phyloP scores from a whole-genome alignment of 768 basidiomycete species.

The Albatrellus ellisii region DNA sequence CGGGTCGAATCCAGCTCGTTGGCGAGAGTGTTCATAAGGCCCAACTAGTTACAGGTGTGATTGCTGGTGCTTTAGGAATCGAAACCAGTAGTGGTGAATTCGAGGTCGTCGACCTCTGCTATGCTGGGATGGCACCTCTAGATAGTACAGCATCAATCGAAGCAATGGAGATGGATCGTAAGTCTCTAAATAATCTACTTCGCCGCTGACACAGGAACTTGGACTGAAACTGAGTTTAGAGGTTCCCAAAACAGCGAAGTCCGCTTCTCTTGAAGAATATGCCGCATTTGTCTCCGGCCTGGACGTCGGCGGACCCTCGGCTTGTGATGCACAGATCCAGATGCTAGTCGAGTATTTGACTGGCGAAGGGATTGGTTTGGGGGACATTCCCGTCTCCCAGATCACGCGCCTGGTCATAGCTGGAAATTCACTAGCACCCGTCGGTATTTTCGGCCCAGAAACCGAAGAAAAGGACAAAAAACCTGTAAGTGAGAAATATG shows the following conservation, averaged over 20 bases:
- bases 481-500: slow-evolving; percentile 29
- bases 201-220: not conserved
- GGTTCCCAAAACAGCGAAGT: not conserved
- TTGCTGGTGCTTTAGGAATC: slow-evolving; percentile 80
- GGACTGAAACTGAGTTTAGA: slow-evolving; percentile 5
- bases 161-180: slow-evolving; percentile 63
- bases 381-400: slow-evolving; percentile 49
- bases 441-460: slow-evolving; percentile 21
- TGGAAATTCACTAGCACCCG: slow-evolving; percentile 71
- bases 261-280: slow-evolving; percentile 38
- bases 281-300: slow-evolving; percentile 81
- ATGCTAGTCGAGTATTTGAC: slow-evolving; percentile 84
- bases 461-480: slow-evolving; percentile 34
- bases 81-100: slow-evolving; percentile 88
- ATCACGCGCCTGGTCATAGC: slow-evolving; percentile 82
- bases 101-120: slow-evolving; percentile 84
- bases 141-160: slow-evolving; percentile 21
- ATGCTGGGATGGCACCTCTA: slow-evolving; percentile 70
- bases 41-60: slow-evolving; percentile 79
- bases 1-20: slow-evolving; percentile 80
- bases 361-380: slow-evolving; percentile 64
- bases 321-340: slow-evolving; percentile 62
- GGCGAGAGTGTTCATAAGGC: slow-evolving; percentile 53
- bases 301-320: slow-evolving; percentile 50
- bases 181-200: slow-evolving; percentile 16